Evolutionary conservation across 2,329 filamentous ascomycete genomes (phyloP), one percentile per base, ranked within the genome.

Genomic region (Plenodomus tracheiphilus): DNA sequence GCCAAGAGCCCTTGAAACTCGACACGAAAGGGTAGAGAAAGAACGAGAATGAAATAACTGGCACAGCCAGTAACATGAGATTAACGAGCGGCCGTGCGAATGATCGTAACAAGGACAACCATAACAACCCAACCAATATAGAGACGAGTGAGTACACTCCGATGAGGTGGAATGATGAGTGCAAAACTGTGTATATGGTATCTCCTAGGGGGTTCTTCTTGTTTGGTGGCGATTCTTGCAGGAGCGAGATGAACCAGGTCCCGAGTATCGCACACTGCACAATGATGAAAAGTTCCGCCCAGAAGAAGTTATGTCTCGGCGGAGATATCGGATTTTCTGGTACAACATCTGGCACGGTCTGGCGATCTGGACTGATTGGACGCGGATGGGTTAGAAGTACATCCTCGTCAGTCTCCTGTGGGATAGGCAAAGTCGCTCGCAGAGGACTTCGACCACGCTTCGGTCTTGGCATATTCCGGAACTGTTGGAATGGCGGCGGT

Each of bases 141-240:
- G 94, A 88, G n/a, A 97, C 86, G 16, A 97, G 72, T 1, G 94
- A 97, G 73, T 97, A 95, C 43, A 94, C 85, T 2, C 90, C 89
- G 36, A 99, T 84, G 58, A 97, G 86, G 66, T 94, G 87, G 65
- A 95, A 94, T 0, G 92, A 97, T 42, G 86, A 85, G 61, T 89
- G 87, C 30, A 99, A 76, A 4, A 90, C 91, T 13, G 88, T 91
- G 72, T 99, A 99, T 49, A 99, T 91, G 1, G 93, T 97, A 71
- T 99, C 94, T 13, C 92, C 93, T 47, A 95, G 82, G 1, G 87
- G 87, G 51, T 82, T 81, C 66, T 88, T 88, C 46, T 80, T 79
- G 44, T 77, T 77, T 4, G 88, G 87, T 1, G 86, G 77, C 16
- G 88, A 85, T 2, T 93, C 97, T 68, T 97, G 91, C 35, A 99